A percentile compares a stretch with the other conserved stretches of the same genome.
phyloP scores from a whole-genome alignment of 768 basidiomycete genomes.

The Naganishia kalamii region DNA sequence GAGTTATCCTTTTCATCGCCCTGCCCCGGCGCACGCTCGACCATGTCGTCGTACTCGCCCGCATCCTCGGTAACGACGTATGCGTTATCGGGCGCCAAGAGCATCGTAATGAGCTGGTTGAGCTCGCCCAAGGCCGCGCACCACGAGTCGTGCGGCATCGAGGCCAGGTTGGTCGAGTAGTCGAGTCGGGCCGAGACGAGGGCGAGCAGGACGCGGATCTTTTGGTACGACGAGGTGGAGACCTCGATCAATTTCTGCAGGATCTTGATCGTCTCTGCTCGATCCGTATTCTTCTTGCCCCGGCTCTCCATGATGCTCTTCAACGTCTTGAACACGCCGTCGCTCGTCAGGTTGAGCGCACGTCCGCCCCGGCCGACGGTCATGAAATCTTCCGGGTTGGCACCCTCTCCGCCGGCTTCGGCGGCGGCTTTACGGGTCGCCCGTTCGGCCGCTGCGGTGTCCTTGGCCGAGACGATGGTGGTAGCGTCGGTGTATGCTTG shows the following conservation, averaged over 20 bases:
- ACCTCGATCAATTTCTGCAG: slow-evolving; percentile 80
- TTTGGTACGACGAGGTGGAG: slow-evolving; percentile 79
- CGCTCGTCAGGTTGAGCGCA: slow-evolving; percentile 66
- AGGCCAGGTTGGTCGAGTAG: slow-evolving; percentile 68
- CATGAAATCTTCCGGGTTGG: slow-evolving; percentile 58
- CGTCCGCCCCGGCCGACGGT: slow-evolving; percentile 89
- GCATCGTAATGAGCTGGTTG: slow-evolving; percentile 74
- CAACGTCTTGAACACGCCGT: slow-evolving; percentile 78
- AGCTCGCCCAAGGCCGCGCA: slow-evolving; percentile 76
- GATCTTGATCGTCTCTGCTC: slow-evolving; percentile 85
- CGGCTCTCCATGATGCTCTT: slow-evolving; percentile 70
- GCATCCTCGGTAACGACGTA: slow-evolving; percentile 77
- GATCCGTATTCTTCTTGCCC: slow-evolving; percentile 76
- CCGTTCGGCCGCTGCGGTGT: slow-evolving; percentile 33
- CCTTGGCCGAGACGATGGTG: slow-evolving; percentile 48
- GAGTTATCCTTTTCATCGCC: slow-evolving; percentile 57
- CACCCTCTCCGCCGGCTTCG: slow-evolving; percentile 48
- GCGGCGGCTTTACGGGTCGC: slow-evolving; percentile 47
- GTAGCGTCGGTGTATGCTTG: slow-evolving; percentile 56
- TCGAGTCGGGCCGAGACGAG: slow-evolving; percentile 93
- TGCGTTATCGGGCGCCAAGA: slow-evolving; percentile 56
- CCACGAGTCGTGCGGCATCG: slow-evolving; percentile 94
- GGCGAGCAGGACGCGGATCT: slow-evolving; percentile 86
- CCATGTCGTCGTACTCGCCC: slow-evolving; percentile 84
- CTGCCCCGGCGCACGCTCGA: slow-evolving; percentile 67